These are phyloP conservation scores for Pezicula neosporulosa DNA, from an alignment of 2,329 filamentous ascomycete species.

Conservation along the genomic window DNA sequence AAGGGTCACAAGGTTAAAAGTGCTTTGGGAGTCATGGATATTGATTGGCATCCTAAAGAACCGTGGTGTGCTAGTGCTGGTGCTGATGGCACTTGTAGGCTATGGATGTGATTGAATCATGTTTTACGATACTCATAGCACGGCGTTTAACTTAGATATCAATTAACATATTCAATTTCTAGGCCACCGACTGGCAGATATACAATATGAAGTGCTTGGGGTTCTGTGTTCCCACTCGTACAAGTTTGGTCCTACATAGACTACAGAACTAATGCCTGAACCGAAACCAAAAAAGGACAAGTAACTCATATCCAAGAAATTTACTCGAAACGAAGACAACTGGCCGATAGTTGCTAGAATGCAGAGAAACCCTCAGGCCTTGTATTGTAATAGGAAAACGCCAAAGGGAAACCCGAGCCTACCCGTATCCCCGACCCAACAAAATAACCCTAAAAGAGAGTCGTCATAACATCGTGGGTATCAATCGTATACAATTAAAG, in stretches of 20 bases:
- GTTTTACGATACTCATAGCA: slow-evolving; percentile 10
- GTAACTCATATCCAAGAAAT: no score
- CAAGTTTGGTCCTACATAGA: no score
- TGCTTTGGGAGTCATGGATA: slow-evolving; percentile 84
- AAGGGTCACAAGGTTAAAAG: slow-evolving; percentile 84
- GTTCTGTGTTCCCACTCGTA: background rate
- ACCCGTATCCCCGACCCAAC: no score
- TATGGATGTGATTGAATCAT: slow-evolving; percentile 65
- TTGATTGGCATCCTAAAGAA: slow-evolving; percentile 94
- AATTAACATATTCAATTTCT: no score
- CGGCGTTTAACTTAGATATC: slow-evolving; percentile 8
- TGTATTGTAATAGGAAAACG: background rate
- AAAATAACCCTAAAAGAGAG: background rate
- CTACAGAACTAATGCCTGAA: no score
- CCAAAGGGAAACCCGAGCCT: background rate
- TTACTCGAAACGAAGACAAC: no score
- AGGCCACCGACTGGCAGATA: no score
- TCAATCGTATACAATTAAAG: slow-evolving; percentile 2
- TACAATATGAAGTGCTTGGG: background rate
- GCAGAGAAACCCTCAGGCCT: no score
- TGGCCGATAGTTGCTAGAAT: no score
- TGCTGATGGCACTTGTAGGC: slow-evolving; percentile 84
- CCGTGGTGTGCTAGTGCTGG: slow-evolving; percentile 94
- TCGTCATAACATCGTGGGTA: slow-evolving; percentile 2
- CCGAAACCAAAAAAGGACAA: no score